A percentile compares a stretch with the other conserved stretches of the same genome.
Evolutionary conservation across 2,329 filamentous ascomycete genomes (phyloP).

Genomic region (Pseudogymnoascus sp.): DNA sequence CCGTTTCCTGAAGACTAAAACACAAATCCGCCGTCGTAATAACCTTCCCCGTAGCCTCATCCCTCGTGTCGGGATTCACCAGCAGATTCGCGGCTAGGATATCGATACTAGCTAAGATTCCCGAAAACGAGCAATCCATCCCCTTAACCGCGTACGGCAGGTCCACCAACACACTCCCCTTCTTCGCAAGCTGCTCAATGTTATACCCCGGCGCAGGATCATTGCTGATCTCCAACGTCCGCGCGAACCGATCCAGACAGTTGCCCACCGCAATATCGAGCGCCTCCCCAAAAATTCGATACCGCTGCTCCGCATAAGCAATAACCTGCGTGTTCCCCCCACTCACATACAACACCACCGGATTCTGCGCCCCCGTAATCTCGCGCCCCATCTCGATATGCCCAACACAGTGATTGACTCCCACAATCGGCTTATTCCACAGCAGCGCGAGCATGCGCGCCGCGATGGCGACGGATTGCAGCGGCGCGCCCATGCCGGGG

Average conservation of each 20-base stretch:
- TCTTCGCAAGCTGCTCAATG: slow-evolving; percentile 87
- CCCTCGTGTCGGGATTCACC: slow-evolving; percentile 35
- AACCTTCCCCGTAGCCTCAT: slow-evolving; percentile 44
- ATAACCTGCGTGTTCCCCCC: slow-evolving; percentile 98
- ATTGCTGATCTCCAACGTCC: slow-evolving; percentile 85
- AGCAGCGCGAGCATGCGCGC: slow-evolving; percentile 75
- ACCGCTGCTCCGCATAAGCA: slow-evolving; percentile 87
- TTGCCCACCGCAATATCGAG: slow-evolving; percentile 97
- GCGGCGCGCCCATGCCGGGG: slow-evolving; percentile 91
- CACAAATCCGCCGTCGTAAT: slow-evolving; percentile 82
- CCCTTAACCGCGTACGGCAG: slow-evolving; percentile 95
- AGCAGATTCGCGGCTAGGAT: slow-evolving; percentile 65
- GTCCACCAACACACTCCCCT: slow-evolving; percentile 66
- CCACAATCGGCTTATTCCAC: slow-evolving; percentile 83
- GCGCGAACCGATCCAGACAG: slow-evolving; percentile 90
- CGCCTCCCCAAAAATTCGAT: slow-evolving; percentile 96
- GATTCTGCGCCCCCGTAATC: slow-evolving; percentile 85
- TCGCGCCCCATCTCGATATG: slow-evolving; percentile 98
- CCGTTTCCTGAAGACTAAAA: slow-evolving; percentile 90
- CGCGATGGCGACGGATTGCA: slow-evolving; percentile 78
- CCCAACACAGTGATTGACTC: slow-evolving; percentile 96
- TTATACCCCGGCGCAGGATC: slow-evolving; percentile 97
- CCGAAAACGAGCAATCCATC: slow-evolving; percentile 96
- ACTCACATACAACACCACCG: slow-evolving; percentile 90
- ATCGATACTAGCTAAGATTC: slow-evolving; percentile 80